Conservation (phyloP, 345 rosid genomes). For the Arabidopsis arenosa region DNA sequence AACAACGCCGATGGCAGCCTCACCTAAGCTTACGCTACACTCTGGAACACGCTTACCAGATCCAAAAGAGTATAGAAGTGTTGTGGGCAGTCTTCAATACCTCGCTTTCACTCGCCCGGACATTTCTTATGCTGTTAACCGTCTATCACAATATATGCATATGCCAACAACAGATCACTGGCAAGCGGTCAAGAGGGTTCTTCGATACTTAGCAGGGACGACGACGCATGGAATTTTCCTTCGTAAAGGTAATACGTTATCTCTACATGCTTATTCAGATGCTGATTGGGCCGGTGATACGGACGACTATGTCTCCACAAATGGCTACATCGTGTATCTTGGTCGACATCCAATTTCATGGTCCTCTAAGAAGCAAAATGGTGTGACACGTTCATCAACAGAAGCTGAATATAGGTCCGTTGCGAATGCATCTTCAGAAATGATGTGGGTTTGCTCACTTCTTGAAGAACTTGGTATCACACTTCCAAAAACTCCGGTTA, state of each 20-base stretch:
- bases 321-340: not conserved
- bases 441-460: no score
- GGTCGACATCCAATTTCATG: not conserved
- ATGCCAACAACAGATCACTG: not conserved
- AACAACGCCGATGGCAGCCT: not conserved
- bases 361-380: not conserved
- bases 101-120: not conserved
- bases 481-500: no score
- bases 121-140: not conserved
- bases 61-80: not conserved
- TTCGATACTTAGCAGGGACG: not conserved
- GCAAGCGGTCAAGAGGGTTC: not conserved
- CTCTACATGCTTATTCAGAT: not conserved
- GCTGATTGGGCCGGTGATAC: not conserved
- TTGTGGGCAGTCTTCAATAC: not conserved
- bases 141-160: not conserved
- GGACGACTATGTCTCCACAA: not conserved
- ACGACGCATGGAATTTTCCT: not conserved
- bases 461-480: no score
- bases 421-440: no score
- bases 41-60: not conserved
- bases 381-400: no score
- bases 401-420: no score
- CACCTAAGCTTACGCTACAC: not conserved
- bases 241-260: accelerated